Evolutionary conservation across 1,284 basidiomycete genomes (phyloP).

Genomic region (Cutaneotrichosporon cavernicola): DNA sequence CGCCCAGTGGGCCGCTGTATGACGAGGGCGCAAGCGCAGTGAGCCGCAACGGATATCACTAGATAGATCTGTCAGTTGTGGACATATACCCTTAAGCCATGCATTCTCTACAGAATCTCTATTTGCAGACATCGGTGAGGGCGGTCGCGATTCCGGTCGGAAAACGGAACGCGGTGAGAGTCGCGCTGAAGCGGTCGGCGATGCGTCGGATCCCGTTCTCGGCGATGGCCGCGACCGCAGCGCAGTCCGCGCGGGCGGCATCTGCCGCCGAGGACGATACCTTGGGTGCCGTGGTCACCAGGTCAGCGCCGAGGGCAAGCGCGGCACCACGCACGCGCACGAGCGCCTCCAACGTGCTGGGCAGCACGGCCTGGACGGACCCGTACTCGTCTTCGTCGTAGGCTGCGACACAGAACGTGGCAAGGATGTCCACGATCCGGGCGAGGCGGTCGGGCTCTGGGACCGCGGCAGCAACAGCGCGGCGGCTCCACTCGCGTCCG

Average conservation of each 20-base stretch:
- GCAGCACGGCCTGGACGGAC: constrained; percentile 44
- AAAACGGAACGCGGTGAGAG: constrained; percentile 44
- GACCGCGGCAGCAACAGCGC: constrained; percentile 28
- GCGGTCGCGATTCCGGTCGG: constrained; percentile 35
- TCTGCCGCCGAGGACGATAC: constrained; percentile 18
- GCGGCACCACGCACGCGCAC: constrained; percentile 37
- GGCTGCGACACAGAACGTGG: constrained; percentile 38
- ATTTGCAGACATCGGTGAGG: constrained; percentile 38
- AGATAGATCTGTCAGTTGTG: not conserved
- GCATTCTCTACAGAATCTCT: constrained; percentile 1
- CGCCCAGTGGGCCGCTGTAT: constrained; percentile 24
- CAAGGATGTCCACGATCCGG: constrained; percentile 41
- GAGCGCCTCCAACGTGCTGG: constrained; percentile 45
- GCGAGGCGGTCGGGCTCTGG: constrained; percentile 33
- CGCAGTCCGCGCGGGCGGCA: constrained; percentile 14
- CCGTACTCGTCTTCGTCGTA: constrained; percentile 48
- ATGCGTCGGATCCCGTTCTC: constrained; percentile 36
- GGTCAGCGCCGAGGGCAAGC: constrained; percentile 27
- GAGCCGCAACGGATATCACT: constrained; percentile 18
- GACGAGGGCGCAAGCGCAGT: constrained; percentile 6
- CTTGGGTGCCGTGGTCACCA: constrained; percentile 24
- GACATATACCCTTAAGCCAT: not conserved
- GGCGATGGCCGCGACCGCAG: constrained; percentile 20
- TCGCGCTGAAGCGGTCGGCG: constrained; percentile 37
- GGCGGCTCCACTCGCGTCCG: constrained; percentile 38